Evolutionary conservation across 768 basidiomycete species (phyloP), one percentile per base, ranked within the genome.

Genomic region (Cubamyces lactineus): DNA sequence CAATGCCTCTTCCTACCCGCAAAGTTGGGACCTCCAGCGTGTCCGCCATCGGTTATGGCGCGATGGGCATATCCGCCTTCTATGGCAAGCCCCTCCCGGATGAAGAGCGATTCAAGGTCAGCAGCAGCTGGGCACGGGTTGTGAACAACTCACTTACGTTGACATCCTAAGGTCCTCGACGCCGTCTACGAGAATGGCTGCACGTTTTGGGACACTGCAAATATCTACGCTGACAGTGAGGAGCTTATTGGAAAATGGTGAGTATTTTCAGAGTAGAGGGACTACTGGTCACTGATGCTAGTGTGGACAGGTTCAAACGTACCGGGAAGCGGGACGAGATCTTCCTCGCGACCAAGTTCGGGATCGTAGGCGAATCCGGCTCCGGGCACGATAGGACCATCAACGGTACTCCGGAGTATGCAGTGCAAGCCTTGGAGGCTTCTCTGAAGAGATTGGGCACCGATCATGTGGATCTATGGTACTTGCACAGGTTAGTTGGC

Each of bases 71-170:
- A 12, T 80, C 80, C 13, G 76, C 73, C 0, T 75, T 69, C 46
- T 86, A 85, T 59, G 85, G 86, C n/a, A 59, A 69, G 2, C 67
- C 70, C 0, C 73, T 73, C 13, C 61, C 77, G 3, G 86, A 89
- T 59, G 84, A 88, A 64, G 84, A 87, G 56, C 77, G 85, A 1
- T 79, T 88, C 66, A 82, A 83, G 80, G 85, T 86, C 9, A 34
- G 34, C 52, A 26, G 69, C 19, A 2, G 16, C 15, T 9, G 9
- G 11, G 11, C 11, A 9, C 34, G 9, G 6, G 19, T 46, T 1
- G 19, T 9, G 21, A 19, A 30, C 1, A 49, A 13, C 13, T 12
- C 5, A 16, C 13, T 19, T 3, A 17, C 34, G 11, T 6, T 34
- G 4, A 6, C 19, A 19, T 12, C 9, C 15, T 0, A 38, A 80